Evolutionary conservation across 2,329 filamentous ascomycete species (phyloP).

Genomic region (Cladophialophora immunda): DNA sequence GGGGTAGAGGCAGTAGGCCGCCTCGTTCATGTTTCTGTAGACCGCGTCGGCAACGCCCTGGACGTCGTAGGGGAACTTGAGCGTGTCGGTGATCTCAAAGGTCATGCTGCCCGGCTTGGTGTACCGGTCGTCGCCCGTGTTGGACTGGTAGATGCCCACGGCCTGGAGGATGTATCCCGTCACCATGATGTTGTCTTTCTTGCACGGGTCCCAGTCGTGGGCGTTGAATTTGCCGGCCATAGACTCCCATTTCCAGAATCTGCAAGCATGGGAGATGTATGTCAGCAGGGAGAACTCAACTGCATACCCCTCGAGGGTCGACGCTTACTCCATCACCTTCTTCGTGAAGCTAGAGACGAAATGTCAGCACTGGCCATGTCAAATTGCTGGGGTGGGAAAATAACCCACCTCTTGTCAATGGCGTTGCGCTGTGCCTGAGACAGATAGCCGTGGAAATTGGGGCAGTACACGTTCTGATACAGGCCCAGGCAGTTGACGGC

Average conservation of each 20-base stretch:
- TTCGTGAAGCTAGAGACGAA: constrained; percentile 19
- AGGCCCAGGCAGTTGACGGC: constrained; percentile 23
- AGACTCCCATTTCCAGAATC: constrained; percentile 34
- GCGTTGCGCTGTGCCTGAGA: constrained; percentile 26
- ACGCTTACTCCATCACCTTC: constrained; percentile 30
- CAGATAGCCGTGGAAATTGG: constrained; percentile 35
- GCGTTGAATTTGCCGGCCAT: constrained; percentile 35
- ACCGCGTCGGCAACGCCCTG: constrained; percentile 30
- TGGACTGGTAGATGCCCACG: constrained; percentile 31
- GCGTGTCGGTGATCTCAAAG: constrained; percentile 29
- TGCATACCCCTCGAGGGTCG: not conserved
- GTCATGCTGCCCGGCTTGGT: constrained; percentile 22
- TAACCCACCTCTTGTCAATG: constrained; percentile 26
- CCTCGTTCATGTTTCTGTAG: constrained; percentile 30
- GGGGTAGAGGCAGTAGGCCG: constrained; percentile 30
- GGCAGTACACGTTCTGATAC: constrained; percentile 30
- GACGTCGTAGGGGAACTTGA: constrained; percentile 29
- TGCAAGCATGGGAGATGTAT: not conserved
- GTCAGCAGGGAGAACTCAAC: not conserved
- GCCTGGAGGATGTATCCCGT: constrained; percentile 32
- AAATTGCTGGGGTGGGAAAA: not conserved
- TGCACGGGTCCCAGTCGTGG: constrained; percentile 32
- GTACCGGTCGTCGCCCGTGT: constrained; percentile 32
- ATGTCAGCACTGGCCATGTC: not conserved
- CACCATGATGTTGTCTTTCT: constrained; percentile 36